phyloP scores from a whole-genome alignment of 2,329 filamentous ascomycete species.

The Calonectria multiphialidica region DNA sequence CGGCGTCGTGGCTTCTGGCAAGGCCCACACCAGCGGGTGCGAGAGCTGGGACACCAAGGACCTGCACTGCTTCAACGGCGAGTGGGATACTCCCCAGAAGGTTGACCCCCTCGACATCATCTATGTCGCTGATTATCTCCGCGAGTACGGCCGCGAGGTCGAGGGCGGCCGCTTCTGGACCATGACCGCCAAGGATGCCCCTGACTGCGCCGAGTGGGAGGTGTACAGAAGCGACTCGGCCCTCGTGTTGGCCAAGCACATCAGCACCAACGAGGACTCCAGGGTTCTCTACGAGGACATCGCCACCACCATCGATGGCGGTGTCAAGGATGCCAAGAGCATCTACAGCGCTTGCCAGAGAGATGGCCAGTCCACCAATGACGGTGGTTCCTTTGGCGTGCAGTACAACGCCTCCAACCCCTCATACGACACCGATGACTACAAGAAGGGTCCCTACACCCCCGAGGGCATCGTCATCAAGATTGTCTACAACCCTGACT shows the following conservation, averaged over 20 bases:
- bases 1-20: background rate
- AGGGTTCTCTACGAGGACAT: constrained; percentile 42
- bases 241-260: constrained; percentile 43
- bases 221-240: constrained; percentile 31
- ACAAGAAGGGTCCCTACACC: constrained; percentile 33
- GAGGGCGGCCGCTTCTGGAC: constrained; percentile 25
- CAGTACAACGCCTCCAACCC: constrained; percentile 28
- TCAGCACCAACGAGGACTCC: constrained; percentile 28
- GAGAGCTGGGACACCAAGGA: constrained; percentile 12
- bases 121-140: constrained; percentile 30
- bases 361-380: constrained; percentile 34
- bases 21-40: constrained; percentile 1
- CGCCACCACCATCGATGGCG: constrained; percentile 44
- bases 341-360: constrained; percentile 38
- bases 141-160: constrained; percentile 17
- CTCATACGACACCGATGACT: constrained; percentile 32
- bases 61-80: constrained; percentile 34
- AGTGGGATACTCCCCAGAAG: constrained; percentile 32
- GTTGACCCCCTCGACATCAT: constrained; percentile 32
- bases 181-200: constrained; percentile 30
- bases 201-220: constrained; percentile 41
- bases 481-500: constrained; percentile 30
- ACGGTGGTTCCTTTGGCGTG: constrained; percentile 39
- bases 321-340: constrained; percentile 39
- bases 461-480: constrained; percentile 44